Base-by-base conservation (phyloP, 345 rosid genomes). In the Cardamine occulta region DNA sequence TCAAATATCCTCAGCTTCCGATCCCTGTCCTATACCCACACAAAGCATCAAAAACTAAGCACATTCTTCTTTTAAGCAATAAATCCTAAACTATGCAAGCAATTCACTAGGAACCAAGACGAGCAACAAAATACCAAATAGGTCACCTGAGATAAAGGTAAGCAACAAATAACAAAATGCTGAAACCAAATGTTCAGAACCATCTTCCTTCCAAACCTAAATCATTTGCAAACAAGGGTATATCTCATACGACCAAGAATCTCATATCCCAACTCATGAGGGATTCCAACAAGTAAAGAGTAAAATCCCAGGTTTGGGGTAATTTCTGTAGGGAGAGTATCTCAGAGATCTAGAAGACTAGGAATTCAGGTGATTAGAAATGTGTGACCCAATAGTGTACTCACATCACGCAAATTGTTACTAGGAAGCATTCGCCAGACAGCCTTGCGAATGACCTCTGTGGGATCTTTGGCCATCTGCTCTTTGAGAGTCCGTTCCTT, bases 391-490 rank as follows among this genome's bases (percentile, higher is more conserved):
- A 12, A 55, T 4, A 52, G 49, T 12, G 63, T n/a, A 73, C 97
- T 84, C 69, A 93, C 98, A 84, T 93, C 93, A 59, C 98, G 94
- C 76, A 95, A 70, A 81, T 92, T 95, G 84, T 95, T 95, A 78
- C 88, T 89, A 7, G 98, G 99, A 76, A 96, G 98, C 99, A 93
- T 96, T 42, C 97, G 97, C 28, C 91, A 70, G 67, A 95, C 93
- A 75, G 99, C 98, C 83, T 96, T 96, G 66, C 97, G 98, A 35
- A 96, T 88, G 79, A 89, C 99, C 85, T 96, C 99, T 10, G 99
- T 89, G 44, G 98, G 95, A 81, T 96, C 98, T 81, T 89, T 93
- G 42, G 90, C 89, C 87, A 93, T 79, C 85, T 91, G 98, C 67
- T 96, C 98, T 81, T 89, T 96, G 17, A 96, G 85, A 80, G 82